These are phyloP conservation scores for Euryodendron excelsum DNA, from an alignment of 148 eudicot genomes.

Conservation along the genomic window DNA sequence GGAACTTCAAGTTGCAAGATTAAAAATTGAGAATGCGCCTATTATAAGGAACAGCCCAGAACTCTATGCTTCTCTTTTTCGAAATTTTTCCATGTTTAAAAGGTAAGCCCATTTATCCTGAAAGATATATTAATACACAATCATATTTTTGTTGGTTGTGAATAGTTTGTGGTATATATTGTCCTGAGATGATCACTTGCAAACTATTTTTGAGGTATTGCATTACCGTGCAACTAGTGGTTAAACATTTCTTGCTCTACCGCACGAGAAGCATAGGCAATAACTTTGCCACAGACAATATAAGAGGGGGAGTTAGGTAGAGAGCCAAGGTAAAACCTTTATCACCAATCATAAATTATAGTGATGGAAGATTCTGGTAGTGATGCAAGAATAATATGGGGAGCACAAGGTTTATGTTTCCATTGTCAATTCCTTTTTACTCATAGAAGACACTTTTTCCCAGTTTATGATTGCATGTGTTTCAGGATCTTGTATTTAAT, in stretches of 20 bases:
- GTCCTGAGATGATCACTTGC: neutral
- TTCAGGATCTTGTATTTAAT: neutral
- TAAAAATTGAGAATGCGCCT: constrained; percentile 56
- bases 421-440: neutral
- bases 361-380: neutral
- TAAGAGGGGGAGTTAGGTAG: neutral
- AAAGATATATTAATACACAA: neutral
- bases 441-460: neutral
- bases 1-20: constrained; percentile 54
- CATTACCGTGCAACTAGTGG: neutral
- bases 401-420: neutral
- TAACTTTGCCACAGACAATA: neutral
- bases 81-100: constrained; percentile 62
- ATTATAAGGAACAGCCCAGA: constrained; percentile 27
- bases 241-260: neutral
- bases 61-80: constrained; percentile 56
- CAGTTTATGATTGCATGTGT: neutral
- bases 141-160: neutral
- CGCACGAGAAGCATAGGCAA: neutral
- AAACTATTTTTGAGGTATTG: neutral
- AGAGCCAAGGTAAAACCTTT: neutral
- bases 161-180: neutral
- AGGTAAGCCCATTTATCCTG: constrained; percentile 36
- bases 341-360: neutral
- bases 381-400: neutral